Conservation (phyloP, 2,329 filamentous ascomycete genomes). For the Fusarium annulatum region DNA sequence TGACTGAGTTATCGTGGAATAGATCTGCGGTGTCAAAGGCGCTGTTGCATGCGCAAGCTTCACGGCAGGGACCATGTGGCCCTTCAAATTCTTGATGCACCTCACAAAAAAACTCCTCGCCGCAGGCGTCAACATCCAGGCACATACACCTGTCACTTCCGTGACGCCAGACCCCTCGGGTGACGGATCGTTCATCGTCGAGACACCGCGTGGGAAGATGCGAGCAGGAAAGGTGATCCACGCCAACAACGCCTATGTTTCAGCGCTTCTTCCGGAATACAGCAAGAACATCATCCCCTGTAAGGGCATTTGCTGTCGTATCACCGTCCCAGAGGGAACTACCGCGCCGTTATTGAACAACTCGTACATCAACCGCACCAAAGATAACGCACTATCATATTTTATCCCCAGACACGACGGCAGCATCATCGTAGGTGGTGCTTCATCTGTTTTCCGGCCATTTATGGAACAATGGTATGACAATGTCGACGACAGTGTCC, state of each 20-base stretch:
- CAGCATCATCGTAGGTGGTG: neutral
- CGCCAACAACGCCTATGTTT: slow-evolving; percentile 76
- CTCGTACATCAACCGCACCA: slow-evolving; percentile 1
- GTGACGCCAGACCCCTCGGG: neutral
- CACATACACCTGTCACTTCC: neutral
- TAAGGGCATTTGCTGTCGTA: slow-evolving; percentile 55
- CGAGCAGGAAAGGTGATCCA: slow-evolving; percentile 66
- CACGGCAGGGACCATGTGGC: neutral
- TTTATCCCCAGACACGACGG: neutral
- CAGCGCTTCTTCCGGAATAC: slow-evolving; percentile 69
- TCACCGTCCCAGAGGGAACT: neutral
- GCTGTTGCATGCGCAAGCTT: slow-evolving; percentile 12
- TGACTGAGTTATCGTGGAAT: neutral
- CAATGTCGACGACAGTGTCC: neutral
- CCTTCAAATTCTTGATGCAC: slow-evolving; percentile 46
- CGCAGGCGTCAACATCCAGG: slow-evolving; percentile 1
- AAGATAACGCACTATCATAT: neutral
- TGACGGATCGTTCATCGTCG: neutral
- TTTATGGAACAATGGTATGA: slow-evolving; percentile 9
- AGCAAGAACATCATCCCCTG: slow-evolving; percentile 70
- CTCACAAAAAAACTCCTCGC: slow-evolving; percentile 44
- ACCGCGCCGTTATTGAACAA: neutral
- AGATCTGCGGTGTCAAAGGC: slow-evolving; percentile 7
- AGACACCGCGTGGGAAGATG: slow-evolving; percentile 56
- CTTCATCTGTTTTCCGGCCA: neutral